Base-by-base conservation (phyloP, 345 rosid genomes). In the Citropsis articulata region DNA sequence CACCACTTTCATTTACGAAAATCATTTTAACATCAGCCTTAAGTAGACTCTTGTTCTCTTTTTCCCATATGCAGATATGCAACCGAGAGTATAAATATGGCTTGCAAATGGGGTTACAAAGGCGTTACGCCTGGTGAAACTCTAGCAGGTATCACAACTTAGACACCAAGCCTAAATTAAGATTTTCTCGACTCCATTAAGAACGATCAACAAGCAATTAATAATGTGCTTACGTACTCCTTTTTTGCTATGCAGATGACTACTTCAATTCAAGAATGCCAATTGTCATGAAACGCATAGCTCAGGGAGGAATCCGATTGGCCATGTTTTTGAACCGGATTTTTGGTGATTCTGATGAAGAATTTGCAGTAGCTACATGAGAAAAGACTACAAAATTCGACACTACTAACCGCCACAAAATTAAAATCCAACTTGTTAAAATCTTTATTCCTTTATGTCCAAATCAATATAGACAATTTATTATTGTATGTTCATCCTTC, bases 81-180 rank as follows among this genome's bases (percentile, higher is more conserved):
- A 2, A 71, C 81, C 1, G 99, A 95, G 83, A 92, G 99, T 83
- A 87, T 95, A 79, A 81, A 84, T 78, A 75, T 92, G 21, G 97
- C 99, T 81, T 95, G 99, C 88, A 90, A 95, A 85, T 95, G 90
- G 90, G 99, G 92, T 50, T 93, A 95, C 88, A 87, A 88, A 78
- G 97, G 87, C 57, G 97, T 88, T 6, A 48, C 84, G 75, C 73
- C 91, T 1, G 99, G 98, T 38, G 88, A 79, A 74, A 93, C 98
- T 12, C 87, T 93, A 33, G 48, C 98, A 82, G 98, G 97, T 90
- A 80, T 53, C n/a, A 30, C 9, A 63, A 28, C 38, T 28, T 30
- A 30, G 36, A 62, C 33, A 25, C 28, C 35, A 12, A 27, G 33
- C 27, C 27, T 60, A 12, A 45, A 45, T 45, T 2, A 45, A 28